Evolutionary conservation across 2,329 filamentous ascomycete genomes (phyloP).

Genomic region (Setomelanomma holmii): DNA sequence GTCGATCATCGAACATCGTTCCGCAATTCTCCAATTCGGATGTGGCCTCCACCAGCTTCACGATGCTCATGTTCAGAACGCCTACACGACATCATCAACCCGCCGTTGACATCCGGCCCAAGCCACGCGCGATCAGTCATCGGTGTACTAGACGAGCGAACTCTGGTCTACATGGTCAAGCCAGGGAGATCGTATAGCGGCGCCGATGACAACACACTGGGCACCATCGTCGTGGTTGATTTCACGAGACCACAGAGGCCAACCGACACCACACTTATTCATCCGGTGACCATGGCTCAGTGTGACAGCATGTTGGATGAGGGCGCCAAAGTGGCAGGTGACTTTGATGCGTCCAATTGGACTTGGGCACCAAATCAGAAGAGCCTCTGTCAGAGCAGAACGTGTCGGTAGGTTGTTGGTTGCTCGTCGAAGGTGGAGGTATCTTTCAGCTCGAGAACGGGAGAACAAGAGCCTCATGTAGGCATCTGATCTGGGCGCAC

Average conservation of each 20-base stretch:
- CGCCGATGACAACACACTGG: slow-evolving; percentile 26
- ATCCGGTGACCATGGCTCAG: neutral
- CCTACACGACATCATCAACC: slow-evolving; percentile 45
- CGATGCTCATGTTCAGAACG: slow-evolving; percentile 35
- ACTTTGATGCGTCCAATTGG: slow-evolving; percentile 10
- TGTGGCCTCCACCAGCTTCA: slow-evolving; percentile 45
- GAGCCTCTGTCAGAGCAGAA: slow-evolving; percentile 7
- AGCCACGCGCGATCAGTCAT: slow-evolving; percentile 27
- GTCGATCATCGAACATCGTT: slow-evolving; percentile 29
- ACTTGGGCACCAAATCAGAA: slow-evolving; percentile 13
- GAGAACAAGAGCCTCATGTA: neutral
- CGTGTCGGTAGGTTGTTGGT: slow-evolving; percentile 10
- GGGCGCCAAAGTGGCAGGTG: neutral
- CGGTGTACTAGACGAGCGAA: slow-evolving; percentile 40
- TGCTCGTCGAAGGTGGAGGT: neutral
- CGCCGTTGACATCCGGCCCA: slow-evolving; percentile 15
- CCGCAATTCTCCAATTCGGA: slow-evolving; percentile 34
- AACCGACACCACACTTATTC: neutral
- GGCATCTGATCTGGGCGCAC: neutral
- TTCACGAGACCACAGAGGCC: slow-evolving; percentile 29
- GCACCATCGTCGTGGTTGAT: slow-evolving; percentile 42
- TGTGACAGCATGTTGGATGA: slow-evolving; percentile 12
- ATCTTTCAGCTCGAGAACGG: neutral
- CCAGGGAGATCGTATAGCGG: slow-evolving; percentile 26
- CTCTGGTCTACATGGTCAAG: slow-evolving; percentile 44